These are phyloP conservation scores for Tephrocybe sp. DNA, from an alignment of 768 basidiomycete genomes.

Conservation along the genomic window DNA sequence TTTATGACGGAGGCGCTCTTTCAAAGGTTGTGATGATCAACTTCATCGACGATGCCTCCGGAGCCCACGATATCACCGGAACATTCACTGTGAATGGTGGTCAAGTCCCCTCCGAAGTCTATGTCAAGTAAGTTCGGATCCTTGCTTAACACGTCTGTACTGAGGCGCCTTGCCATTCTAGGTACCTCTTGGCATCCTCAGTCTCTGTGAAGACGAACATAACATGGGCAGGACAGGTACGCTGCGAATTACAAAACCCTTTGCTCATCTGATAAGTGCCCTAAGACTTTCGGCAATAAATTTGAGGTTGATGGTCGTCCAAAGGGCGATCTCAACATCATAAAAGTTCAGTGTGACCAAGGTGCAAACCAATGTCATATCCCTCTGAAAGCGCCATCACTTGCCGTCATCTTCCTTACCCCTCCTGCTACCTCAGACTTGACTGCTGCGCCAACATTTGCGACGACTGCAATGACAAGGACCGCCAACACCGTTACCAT, in stretches of 20 bases:
- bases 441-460: conserved; percentile 8
- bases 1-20: conserved; percentile 70
- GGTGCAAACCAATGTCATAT: conserved; percentile 55
- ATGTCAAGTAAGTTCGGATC: conserved; percentile 48
- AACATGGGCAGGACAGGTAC: conserved; percentile 77
- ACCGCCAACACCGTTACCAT: conserved; percentile 22
- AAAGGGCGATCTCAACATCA: conserved; percentile 51
- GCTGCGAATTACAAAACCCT: not conserved
- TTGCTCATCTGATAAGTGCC: not conserved
- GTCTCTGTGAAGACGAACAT: conserved; percentile 66
- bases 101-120: conserved; percentile 47
- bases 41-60: conserved; percentile 62
- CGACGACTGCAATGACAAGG: conserved; percentile 39
- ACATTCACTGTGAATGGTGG: conserved; percentile 48
- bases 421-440: conserved; percentile 25
- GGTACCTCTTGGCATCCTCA: conserved; percentile 56
- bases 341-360: conserved; percentile 60
- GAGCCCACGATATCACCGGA: conserved; percentile 53
- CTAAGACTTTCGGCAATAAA: conserved; percentile 61
- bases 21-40: conserved; percentile 71
- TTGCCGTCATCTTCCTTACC: conserved; percentile 74
- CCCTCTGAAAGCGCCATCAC: conserved; percentile 67
- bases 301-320: conserved; percentile 71
- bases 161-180: conserved; percentile 18
- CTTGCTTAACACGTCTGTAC: not conserved